Conservation (phyloP, 78 protist species). For the Chrysochromulina tobinii region DNA sequence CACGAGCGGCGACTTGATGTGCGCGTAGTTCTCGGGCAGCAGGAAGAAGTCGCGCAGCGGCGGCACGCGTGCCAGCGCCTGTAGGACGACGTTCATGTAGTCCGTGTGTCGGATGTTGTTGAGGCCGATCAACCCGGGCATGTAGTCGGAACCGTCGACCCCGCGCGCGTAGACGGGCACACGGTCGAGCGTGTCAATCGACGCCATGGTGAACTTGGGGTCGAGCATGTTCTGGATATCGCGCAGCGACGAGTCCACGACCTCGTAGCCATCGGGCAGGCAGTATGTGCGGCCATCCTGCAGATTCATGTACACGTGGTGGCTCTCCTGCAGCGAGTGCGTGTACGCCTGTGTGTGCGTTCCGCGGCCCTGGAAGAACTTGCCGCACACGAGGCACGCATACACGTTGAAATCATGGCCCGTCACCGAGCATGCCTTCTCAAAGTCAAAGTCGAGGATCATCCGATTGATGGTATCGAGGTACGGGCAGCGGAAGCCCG, state of each 20-base stretch:
- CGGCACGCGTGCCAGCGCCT: conserved; percentile 73
- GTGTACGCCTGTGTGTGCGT: conserved; percentile 83
- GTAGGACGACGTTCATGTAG: conserved; percentile 88
- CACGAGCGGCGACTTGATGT: conserved; percentile 17
- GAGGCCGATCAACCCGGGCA: conserved; percentile 92
- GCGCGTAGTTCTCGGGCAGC: conserved; percentile 36
- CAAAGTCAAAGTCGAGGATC: conserved; percentile 95
- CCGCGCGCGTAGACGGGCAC: conserved; percentile 5
- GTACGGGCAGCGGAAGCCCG: conserved; percentile 73
- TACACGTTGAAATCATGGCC: conserved; percentile 88
- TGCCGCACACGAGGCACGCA: conserved; percentile 97
- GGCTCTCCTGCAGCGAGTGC: conserved; percentile 87
- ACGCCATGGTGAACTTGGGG: conserved; percentile 33
- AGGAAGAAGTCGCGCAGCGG: conserved; percentile 82
- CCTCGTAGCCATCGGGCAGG: conserved; percentile 96
- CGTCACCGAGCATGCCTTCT: conserved; percentile 89
- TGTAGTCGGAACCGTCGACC: conserved; percentile 65
- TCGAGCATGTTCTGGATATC: conserved; percentile 79
- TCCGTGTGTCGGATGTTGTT: conserved; percentile 89
- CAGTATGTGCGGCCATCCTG: conserved; percentile 77
- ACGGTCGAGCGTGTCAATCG: conserved; percentile 40
- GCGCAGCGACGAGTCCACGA: conserved; percentile 85
- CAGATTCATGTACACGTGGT: conserved; percentile 93
- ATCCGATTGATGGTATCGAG: conserved; percentile 74
- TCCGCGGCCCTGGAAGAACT: conserved; percentile 93